Base-by-base conservation (phyloP, 2,329 filamentous ascomycete genomes). In the Alternaria novae-zelandiae region DNA sequence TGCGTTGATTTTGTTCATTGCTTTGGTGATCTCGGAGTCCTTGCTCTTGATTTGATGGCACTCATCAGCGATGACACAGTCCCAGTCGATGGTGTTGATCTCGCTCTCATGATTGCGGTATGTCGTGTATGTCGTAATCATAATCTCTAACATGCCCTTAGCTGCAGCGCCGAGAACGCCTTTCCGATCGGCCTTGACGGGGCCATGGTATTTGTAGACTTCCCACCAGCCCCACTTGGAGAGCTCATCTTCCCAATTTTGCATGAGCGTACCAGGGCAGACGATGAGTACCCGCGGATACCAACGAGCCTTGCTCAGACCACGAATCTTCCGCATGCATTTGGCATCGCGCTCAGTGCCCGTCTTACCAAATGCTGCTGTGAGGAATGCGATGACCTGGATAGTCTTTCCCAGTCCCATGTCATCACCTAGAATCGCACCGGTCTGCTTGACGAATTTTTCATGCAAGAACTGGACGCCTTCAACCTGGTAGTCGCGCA, bases 391-490 rank as follows among this genome's bases (percentile, higher is more conserved):
- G 61, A 94, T 96, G 25, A 99, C 93, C 79, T 99, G 96, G 3
- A 99, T 93, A 0, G 96, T 99, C 80, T 99, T 99, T 1, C 96
- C 96, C 30, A 99, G 81, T 20, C 96, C 96, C 96, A 99, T 99
- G 74, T 99, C 96, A 75, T 99, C 96, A 4, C 95, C 94, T 0
- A 99, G 85, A 21, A 99, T 92, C 2, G 92, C 93, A 1, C 96
- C 96, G 70, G 90, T 91, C 74, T 99, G 96, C 69, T 93, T 95
- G 5, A 97, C 91, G 75, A 98, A 98, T 21, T 92, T 86, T 63
- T 92, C 88, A 76, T 98, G 94, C 8, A 99, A 84, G 73, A 97
- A 98, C 30, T 87, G 86, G 13, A 91, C 92, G 6, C 96, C 96
- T 26, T 91, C 87, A 2, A 98, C 85, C 78, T 99, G 96, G 73